These are phyloP conservation scores for Eutrema heterophyllum DNA, from an alignment of 345 rosid genomes.

Conservation along the genomic window DNA sequence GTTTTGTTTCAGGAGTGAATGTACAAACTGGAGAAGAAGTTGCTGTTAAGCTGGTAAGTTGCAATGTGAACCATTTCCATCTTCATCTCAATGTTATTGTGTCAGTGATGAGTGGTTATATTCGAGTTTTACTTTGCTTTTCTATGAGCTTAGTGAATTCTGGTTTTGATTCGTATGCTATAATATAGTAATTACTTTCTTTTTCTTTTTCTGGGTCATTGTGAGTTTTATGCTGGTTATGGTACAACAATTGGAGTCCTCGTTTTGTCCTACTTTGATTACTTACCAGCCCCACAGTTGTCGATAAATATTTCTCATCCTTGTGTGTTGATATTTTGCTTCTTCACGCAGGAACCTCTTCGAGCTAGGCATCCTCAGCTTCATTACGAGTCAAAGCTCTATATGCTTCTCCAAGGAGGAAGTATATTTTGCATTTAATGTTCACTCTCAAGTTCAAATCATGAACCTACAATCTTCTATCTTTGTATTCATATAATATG, in stretches of 20 bases:
- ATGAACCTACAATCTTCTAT: background rate
- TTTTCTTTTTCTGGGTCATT: background rate
- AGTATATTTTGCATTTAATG: conserved; percentile 41
- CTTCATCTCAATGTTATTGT: background rate
- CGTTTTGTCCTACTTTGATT: background rate
- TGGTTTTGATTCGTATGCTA: background rate
- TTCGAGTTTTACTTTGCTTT: background rate
- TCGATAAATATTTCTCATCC: background rate
- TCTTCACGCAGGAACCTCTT: conserved; percentile 54
- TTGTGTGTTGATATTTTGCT: background rate
- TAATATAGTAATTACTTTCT: background rate
- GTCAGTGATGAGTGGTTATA: background rate
- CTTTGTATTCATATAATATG: background rate
- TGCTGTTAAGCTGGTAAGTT: conserved; percentile 75
- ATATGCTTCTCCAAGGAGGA: conserved; percentile 94
- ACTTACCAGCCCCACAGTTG: background rate
- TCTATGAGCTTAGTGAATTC: background rate
- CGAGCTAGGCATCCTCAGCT: conserved; percentile 91
- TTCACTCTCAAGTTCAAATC: background rate
- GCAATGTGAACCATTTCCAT: background rate
- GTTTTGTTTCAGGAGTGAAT: conserved; percentile 52
- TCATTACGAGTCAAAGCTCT: conserved; percentile 81
- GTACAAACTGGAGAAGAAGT: conserved; percentile 89
- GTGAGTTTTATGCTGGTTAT: too few species aligned
- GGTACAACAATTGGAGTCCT: background rate